phyloP scores from a whole-genome alignment of 257 asterid genomes.

The Primulina tabacum region DNA sequence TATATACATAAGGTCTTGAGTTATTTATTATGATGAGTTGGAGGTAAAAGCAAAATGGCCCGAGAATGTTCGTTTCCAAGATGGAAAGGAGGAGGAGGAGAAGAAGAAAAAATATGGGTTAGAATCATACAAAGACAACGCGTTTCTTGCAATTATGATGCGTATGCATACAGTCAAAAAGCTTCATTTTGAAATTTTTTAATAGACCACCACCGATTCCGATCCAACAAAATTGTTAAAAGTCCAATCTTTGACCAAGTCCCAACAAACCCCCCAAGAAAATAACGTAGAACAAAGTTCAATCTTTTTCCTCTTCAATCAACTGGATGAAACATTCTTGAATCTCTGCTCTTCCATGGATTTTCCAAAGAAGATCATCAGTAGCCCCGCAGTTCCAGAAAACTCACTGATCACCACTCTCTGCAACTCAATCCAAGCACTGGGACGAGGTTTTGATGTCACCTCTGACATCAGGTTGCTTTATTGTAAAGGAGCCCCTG shows the following conservation, averaged over 20 bases:
- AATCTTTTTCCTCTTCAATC: constrained; percentile 19
- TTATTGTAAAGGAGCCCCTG: constrained; percentile 90
- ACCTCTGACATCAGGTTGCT: constrained; percentile 94
- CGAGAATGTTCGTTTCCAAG: not conserved
- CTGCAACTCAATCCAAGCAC: constrained; percentile 87
- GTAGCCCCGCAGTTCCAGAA: constrained; percentile 25
- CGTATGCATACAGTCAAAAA: constrained; percentile 36
- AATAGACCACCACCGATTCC: constrained; percentile 19
- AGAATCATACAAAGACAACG: constrained; percentile 38
- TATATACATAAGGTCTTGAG: too few relatives aligned
- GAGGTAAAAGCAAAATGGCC: not conserved
- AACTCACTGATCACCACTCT: constrained; percentile 73
- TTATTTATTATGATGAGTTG: not conserved
- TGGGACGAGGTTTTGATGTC: constrained; percentile 97
- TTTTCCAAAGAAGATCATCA: constrained; percentile 24
- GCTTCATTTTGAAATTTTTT: not conserved
- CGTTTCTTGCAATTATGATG: constrained; percentile 42
- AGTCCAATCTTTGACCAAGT: constrained; percentile 88
- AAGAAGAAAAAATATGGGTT: constrained; percentile 23
- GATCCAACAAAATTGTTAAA: constrained; percentile 35
- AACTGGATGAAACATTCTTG: constrained; percentile 32
- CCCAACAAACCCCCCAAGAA: constrained; percentile 27
- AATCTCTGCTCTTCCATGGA: constrained; percentile 35
- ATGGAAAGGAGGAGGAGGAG: not conserved
- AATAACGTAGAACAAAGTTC: constrained; percentile 23